phyloP scores from a whole-genome alignment of 495 filamentous ascomycete species.

The Xylaria acuta region DNA sequence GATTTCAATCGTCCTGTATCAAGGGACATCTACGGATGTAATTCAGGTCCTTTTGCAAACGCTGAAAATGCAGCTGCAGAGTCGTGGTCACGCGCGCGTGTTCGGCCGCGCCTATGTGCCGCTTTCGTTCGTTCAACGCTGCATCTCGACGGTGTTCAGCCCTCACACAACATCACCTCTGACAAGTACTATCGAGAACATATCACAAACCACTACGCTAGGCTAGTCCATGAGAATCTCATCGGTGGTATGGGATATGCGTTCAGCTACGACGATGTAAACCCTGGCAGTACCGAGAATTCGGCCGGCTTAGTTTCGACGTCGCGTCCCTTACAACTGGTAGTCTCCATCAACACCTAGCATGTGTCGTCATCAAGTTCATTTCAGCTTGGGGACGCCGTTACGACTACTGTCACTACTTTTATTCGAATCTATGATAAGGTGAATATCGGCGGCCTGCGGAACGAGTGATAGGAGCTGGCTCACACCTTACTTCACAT shows the following conservation, averaged over 20 bases:
- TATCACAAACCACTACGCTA: constrained; percentile 54
- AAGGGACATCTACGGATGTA: constrained; percentile 66
- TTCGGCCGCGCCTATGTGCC: constrained; percentile 48
- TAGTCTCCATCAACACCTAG: constrained; percentile 14
- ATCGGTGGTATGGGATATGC: constrained; percentile 50
- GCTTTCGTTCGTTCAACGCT: constrained; percentile 48
- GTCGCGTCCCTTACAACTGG: neutral
- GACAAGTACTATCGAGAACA: constrained; percentile 54
- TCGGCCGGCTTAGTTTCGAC: constrained; percentile 58
- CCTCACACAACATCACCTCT: constrained; percentile 40
- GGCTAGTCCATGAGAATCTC: constrained; percentile 45
- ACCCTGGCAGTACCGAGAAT: constrained; percentile 49
- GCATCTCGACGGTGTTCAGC: constrained; percentile 37
- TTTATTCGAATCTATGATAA: neutral
- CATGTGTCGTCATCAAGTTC: neutral
- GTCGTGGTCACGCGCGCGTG: constrained; percentile 36
- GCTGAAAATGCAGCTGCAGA: constrained; percentile 34
- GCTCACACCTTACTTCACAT: neutral
- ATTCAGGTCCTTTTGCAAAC: constrained; percentile 61
- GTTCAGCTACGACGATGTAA: constrained; percentile 54
- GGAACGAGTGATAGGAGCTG: neutral
- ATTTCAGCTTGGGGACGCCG: neutral
- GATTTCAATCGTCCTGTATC: constrained; percentile 43
- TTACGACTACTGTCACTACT: neutral
- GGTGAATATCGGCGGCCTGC: neutral